Percentiles rank a stretch among this genome's conserved stretches.
Conservation (phyloP, 2,329 filamentous ascomycete genomes). For the Aspergillaceae sp. region DNA sequence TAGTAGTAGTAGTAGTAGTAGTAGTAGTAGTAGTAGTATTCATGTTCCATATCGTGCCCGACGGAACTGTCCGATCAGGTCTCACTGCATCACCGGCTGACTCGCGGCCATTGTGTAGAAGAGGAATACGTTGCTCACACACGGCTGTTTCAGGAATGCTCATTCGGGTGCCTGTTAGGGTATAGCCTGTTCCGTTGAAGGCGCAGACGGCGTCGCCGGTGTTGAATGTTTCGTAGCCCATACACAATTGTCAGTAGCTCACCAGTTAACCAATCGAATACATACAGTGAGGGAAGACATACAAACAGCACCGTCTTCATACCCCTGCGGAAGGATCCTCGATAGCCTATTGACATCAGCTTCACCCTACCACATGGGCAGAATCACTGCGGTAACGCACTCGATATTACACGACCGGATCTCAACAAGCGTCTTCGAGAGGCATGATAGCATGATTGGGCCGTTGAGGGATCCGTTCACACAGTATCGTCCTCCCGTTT, state of each 20-base stretch:
- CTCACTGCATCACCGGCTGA: not conserved
- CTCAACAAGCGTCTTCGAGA: slow-evolving; percentile 3
- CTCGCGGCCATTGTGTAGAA: not conserved
- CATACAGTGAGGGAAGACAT: not conserved
- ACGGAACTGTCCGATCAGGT: not conserved
- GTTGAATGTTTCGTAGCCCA: slow-evolving; percentile 9
- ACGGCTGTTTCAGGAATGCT: slow-evolving; percentile 9
- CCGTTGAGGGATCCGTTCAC: slow-evolving; percentile 9
- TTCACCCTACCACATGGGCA: too few species aligned
- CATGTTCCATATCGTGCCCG: too few species aligned
- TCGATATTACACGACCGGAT: slow-evolving; percentile 12
- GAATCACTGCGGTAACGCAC: slow-evolving; percentile 3
- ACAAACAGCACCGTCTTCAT: slow-evolving; percentile 11
- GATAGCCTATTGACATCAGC: slow-evolving; percentile 5
- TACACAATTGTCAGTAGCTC: not conserved
- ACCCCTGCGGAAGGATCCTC: slow-evolving; percentile 8
- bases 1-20: too few species aligned
- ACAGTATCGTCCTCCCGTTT: slow-evolving; percentile 12
- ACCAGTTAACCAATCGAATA: not conserved
- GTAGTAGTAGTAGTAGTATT: too few species aligned
- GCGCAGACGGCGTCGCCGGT: slow-evolving; percentile 17
- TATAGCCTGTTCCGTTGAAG: slow-evolving; percentile 19
- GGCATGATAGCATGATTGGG: slow-evolving; percentile 11
- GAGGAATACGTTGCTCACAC: slow-evolving; percentile 1
- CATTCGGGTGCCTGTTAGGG: slow-evolving; percentile 1